Conservation (phyloP, 257 asterid species). For the Solanum bukasovii region DNA sequence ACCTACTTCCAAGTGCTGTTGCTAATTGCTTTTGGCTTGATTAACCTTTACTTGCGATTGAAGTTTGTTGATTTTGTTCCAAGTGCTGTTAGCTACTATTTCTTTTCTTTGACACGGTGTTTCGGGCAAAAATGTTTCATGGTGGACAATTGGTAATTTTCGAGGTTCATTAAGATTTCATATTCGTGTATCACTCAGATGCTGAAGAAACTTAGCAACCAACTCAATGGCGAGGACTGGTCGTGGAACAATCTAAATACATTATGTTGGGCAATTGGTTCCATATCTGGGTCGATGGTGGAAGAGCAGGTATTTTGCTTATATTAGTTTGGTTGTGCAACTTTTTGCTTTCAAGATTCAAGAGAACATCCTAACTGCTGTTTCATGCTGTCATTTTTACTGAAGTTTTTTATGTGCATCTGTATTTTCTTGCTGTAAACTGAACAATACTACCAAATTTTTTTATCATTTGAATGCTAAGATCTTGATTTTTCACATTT, state of each 20-base stretch:
- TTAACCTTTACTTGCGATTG: neutral
- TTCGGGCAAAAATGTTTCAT: neutral
- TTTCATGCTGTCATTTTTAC: neutral
- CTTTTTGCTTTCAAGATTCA: neutral
- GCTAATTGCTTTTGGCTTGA: neutral
- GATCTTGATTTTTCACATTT: neutral
- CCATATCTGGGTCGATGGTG: slow-evolving; percentile 97
- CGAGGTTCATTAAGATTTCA: neutral
- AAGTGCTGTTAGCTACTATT: neutral
- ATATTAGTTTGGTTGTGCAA: neutral
- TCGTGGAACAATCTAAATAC: slow-evolving; percentile 98
- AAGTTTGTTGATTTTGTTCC: neutral
- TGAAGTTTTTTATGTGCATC: neutral
- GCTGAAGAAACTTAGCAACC: slow-evolving; percentile 75
- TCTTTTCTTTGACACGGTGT: neutral
- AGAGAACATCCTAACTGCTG: neutral
- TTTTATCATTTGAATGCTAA: neutral
- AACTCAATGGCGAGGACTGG: slow-evolving; percentile 90
- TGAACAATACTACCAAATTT: neutral
- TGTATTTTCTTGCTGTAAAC: neutral
- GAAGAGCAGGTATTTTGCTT: slow-evolving; percentile 74
- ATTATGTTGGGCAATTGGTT: slow-evolving; percentile 98
- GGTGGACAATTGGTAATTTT: neutral
- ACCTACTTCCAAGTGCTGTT: neutral
- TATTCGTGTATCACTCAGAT: slow-evolving; percentile 35